Evolutionary conservation across 2,329 filamentous ascomycete species (phyloP), one percentile per base, ranked within the genome.

Genomic region (Cercospora sojina): DNA sequence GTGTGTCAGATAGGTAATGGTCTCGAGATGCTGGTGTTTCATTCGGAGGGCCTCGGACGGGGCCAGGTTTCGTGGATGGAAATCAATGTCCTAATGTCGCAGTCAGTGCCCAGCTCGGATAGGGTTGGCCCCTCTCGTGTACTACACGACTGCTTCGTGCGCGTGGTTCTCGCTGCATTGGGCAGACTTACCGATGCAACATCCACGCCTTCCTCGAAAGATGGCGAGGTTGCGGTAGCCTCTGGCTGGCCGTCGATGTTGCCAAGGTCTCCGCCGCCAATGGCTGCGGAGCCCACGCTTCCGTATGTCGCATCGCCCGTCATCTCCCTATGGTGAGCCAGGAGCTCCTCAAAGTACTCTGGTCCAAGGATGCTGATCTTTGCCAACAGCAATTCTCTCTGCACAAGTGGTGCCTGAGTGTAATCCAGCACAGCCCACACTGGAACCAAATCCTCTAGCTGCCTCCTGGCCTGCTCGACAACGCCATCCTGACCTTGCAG

Each of bases 361-460:
- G 95, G 95, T 0, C 95, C 95, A 41, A 99, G 86, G 68, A 96
- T 97, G 80, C 94, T 96, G 81, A 99, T 87, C 85, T 99, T 99
- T 75, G 95, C 94, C 41, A 99, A 88, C 8, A 99, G 86, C 31
- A 99, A 85, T 81, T 99, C 95, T 69, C 95, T 90, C 86, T 99
- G 95, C 20, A 99, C 95, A 25, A 99, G 88, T 2, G 95, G 92
- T 5, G 95, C 90, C 68, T 88, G 87, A 67, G 93, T 98, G 82
- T 99, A 99, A 82, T 99, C 95, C 65, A 99, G 84, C 35, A 99
- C 95, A 62, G 95, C 95, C 95, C 95, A 99, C 66, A 99, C 95
- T 25, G 95, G 95, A 25, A 99, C 95, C 59, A 99, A 84, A 76
- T 99, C 95, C 81, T 99, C 95, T 64, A 99, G 84, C 82, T 99